Evolutionary conservation across 768 basidiomycete species (phyloP).

Genomic region (Boletus tylopilopsis): DNA sequence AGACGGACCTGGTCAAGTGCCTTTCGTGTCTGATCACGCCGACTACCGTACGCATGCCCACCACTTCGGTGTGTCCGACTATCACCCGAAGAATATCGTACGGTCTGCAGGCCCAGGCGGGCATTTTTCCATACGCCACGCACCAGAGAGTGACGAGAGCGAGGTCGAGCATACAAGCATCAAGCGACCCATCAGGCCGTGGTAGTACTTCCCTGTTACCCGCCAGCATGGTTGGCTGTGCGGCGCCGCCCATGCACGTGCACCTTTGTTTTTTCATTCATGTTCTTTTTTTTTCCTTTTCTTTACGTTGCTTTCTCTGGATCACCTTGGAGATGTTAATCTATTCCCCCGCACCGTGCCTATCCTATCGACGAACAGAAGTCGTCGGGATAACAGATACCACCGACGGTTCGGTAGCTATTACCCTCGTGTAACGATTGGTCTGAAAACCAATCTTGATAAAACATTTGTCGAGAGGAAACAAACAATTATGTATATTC

Average conservation of each 20-base stretch:
- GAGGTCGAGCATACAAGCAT: slow-evolving; percentile 32
- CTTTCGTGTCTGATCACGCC: slow-evolving; percentile 8
- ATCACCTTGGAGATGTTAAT: slow-evolving; percentile 10
- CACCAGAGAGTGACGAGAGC: slow-evolving; percentile 32
- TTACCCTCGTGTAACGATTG: neutral
- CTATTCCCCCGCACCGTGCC: slow-evolving; percentile 14
- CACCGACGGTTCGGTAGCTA: neutral
- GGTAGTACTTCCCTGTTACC: slow-evolving; percentile 36
- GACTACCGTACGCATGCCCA: slow-evolving; percentile 15
- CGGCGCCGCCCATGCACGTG: neutral
- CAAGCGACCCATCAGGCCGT: slow-evolving; percentile 43
- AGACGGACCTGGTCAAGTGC: slow-evolving; percentile 11
- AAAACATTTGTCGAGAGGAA: neutral
- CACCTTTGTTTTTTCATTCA: neutral
- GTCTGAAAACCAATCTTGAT: no score
- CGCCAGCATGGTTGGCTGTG: neutral
- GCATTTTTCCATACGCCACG: slow-evolving; percentile 24
- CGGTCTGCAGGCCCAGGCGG: slow-evolving; percentile 22
- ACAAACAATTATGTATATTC: neutral
- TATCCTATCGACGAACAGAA: neutral
- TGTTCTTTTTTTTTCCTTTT: neutral
- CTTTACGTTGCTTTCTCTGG: slow-evolving; percentile 4
- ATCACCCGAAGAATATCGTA: slow-evolving; percentile 13
- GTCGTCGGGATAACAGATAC: neutral
- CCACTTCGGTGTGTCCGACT: slow-evolving; percentile 7